Evolutionary conservation across 2,329 filamentous ascomycete genomes (phyloP).

Genomic region (Fonsecaea monophora): DNA sequence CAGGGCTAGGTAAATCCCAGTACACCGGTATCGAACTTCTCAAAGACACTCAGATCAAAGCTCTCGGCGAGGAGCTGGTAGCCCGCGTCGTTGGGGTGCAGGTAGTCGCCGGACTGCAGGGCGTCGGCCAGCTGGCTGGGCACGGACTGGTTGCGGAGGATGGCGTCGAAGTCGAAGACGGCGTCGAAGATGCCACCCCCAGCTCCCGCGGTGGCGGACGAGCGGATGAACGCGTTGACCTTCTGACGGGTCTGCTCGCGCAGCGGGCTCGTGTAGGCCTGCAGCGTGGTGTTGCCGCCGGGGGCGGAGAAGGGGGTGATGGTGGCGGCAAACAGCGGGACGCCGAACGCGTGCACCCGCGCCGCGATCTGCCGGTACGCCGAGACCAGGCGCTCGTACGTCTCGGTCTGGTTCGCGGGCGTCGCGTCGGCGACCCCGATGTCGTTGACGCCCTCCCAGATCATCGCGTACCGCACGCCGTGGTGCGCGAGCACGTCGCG

Average conservation of each 20-base stretch:
- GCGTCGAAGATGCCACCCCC: slow-evolving; percentile 61
- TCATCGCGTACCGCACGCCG: slow-evolving; percentile 66
- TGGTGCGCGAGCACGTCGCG: slow-evolving; percentile 68
- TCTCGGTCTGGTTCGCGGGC: slow-evolving; percentile 51
- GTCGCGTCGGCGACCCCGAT: slow-evolving; percentile 63
- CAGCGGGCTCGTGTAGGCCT: slow-evolving; percentile 62
- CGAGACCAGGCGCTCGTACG: slow-evolving; percentile 61
- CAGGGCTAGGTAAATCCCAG: slow-evolving; percentile 19
- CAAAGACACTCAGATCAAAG: slow-evolving; percentile 65
- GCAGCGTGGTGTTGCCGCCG: slow-evolving; percentile 43
- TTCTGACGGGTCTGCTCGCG: slow-evolving; percentile 63
- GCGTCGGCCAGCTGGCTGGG: slow-evolving; percentile 57
- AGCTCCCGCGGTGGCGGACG: slow-evolving; percentile 39
- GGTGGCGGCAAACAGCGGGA: slow-evolving; percentile 68
- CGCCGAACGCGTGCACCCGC: slow-evolving; percentile 61
- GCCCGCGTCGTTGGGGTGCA: slow-evolving; percentile 67
- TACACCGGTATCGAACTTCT: slow-evolving; percentile 30
- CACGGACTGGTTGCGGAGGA: slow-evolving; percentile 60
- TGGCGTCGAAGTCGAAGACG: slow-evolving; percentile 67
- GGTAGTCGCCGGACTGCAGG: slow-evolving; percentile 68
- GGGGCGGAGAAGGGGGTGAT: slow-evolving; percentile 68
- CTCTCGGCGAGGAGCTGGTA: slow-evolving; percentile 66
- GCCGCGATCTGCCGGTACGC: slow-evolving; percentile 65
- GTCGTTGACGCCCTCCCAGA: slow-evolving; percentile 74
- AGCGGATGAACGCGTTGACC: slow-evolving; percentile 68